Evolutionary conservation across 192 early-diverging fungal genomes (phyloP), one percentile per base, ranked within the genome.

Genomic region (Rhizophagus clarus): DNA sequence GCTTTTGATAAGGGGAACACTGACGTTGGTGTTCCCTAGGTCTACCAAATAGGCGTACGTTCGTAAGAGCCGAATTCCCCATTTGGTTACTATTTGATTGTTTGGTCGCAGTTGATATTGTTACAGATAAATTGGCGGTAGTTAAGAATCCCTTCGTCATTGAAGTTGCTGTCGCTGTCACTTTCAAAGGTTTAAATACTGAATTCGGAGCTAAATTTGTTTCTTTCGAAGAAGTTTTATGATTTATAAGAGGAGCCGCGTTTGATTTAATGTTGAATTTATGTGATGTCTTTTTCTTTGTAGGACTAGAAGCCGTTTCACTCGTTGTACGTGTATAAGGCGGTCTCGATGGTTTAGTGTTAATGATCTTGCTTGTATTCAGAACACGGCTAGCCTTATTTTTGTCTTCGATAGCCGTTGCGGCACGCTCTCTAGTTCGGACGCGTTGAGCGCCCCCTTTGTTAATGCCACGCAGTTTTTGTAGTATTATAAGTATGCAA

Each of bases 371-470:
- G 47, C 28, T 47, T 45, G 37, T 72, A 51, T 72, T 72, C 28
- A 76, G 61, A n/a, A 63, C 32, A 22, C 74, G 51, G 37, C 74
- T 76, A 63, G 34, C 74, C 61, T 77, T 77, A 9, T 10, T 47
- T 45, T 77, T 77, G 31, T 77, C 76, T 62, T 77, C 76, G 26
- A n/a, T n/a, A 28, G 9, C 47, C 45, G 76, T 74, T 28, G 10
- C 12, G 17, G 56, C 2, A 31, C 9, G 31, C 24, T 77, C 76
- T 68, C 66, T 77, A 20, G 31, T 11, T 37, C 66, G 64, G 4
- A 77, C 42, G 29, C 76, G 32, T 68, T 77, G 76, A 29, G 63
- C 76, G 15, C 62, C 76, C 6, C 76, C 76, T 77, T 77, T 42
- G 22, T 40, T 11, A 15, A 31, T 32, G 26, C 29, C 29, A 15